Evolutionary conservation across 805 yeast species (phyloP).

Genomic region (Cyberlindnera petersonii): DNA sequence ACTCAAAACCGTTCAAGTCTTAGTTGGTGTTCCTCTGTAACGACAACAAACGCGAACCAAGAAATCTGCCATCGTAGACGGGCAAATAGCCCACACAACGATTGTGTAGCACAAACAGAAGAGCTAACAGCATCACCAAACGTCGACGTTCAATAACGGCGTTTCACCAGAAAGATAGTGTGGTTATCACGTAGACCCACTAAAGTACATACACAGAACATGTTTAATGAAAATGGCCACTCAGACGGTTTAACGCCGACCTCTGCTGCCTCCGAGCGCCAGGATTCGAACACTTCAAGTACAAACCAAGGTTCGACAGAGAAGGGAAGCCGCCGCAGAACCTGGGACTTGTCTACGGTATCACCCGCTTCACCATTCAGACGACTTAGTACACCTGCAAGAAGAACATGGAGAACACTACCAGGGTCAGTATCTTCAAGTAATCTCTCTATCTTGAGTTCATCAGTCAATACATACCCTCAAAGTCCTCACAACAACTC

Average conservation of each 20-base stretch:
- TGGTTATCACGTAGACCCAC: not conserved
- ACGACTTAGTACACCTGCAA: slow-evolving; percentile 17
- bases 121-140: not conserved
- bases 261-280: not conserved
- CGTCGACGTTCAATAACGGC: not conserved
- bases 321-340: slow-evolving; percentile 12
- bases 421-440: not conserved
- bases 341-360: slow-evolving; percentile 23
- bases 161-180: not conserved
- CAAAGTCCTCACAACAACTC: not conserved
- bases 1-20: too few species aligned
- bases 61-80: too few species aligned
- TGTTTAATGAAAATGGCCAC: not conserved
- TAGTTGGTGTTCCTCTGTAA: too few species aligned
- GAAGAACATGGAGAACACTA: slow-evolving; percentile 3
- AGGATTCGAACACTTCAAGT: not conserved
- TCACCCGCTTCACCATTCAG: slow-evolving; percentile 25
- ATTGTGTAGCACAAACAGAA: slow-evolving; percentile 3
- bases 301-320: not conserved
- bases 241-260: not conserved
- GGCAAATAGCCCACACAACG: too few species aligned
- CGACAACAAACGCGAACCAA: too few species aligned
- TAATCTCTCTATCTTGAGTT: not conserved
- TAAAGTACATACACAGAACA: not conserved
- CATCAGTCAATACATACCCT: not conserved